Base-by-base conservation (phyloP, 2,329 filamentous ascomycete genomes). In the Diaporthe ampelina region DNA sequence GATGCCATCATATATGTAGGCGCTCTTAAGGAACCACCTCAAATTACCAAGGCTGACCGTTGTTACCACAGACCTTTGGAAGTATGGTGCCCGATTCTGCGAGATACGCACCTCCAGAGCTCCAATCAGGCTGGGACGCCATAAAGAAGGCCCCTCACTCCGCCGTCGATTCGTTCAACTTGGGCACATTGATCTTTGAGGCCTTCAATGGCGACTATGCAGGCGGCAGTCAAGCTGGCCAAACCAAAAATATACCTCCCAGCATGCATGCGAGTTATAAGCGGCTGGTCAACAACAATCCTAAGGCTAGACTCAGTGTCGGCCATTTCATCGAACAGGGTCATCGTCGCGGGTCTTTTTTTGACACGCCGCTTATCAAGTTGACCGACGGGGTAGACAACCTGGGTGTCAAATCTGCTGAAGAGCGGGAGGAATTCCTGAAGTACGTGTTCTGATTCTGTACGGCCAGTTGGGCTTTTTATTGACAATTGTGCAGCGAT, bases 331-430 rank as follows among this genome's bases (percentile, higher is more conserved):
- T 98, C 5, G 96, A 98, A 59, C 95, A 98, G 81, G 97, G 97
- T 15, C 92, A 89, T 79, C 91, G 95, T 63, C 88, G 86, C 71
- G 94, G 95, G 24, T 92, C 94, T 0, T 99, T 98, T 83, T 98
- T 99, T 78, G 94, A 98, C 79, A 98, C 94, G 4, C 92, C 96
- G 0, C 85, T 99, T 21, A 98, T 99, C 79, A 95, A 96, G 77
- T 86, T 99, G 78, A 97, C 95, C 0, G 94, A 98, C 76, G 95
- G 95, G 45, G 94, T 98, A 72, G 97, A 99, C 73, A 98, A 94
- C 78, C 87, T 99, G 48, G 96, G 96, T 0, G 88, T 98, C 78
- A 99, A 98, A 84, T 91, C 89, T 29, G 93, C 96, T 72, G 88
- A 89, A 10, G 97, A 99, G 83, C 90, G 95, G 75, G 95, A 98